Percentiles rank a stretch among this genome's conserved stretches.
Evolutionary conservation across 2,329 filamentous ascomycete species (phyloP).

Genomic region (Colletotrichum neosansevieriae): DNA sequence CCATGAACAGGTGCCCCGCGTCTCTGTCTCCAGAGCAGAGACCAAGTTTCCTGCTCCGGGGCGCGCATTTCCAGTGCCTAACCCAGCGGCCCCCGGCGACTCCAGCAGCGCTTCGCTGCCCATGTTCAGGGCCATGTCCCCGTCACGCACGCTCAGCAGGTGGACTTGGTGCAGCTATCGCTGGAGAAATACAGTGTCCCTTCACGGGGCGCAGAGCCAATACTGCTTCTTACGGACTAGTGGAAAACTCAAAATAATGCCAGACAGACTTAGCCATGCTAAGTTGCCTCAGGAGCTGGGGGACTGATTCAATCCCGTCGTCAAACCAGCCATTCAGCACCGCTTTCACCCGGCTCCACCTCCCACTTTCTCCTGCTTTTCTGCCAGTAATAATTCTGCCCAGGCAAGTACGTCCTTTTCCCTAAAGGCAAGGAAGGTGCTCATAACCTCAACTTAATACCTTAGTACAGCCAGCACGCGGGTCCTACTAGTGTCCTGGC

Average conservation of each 20-base stretch:
- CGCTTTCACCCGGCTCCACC: slow-evolving; percentile 20
- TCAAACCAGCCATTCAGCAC: slow-evolving; percentile 18
- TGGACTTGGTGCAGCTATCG: neutral
- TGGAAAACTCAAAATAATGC: slow-evolving; percentile 39
- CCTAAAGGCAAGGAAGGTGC: too few species aligned
- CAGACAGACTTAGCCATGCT: slow-evolving; percentile 30
- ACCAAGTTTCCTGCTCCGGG: neutral
- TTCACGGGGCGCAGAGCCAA: slow-evolving; percentile 11
- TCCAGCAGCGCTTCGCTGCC: slow-evolving; percentile 27
- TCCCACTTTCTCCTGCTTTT: slow-evolving; percentile 34
- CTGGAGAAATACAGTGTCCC: slow-evolving; percentile 25
- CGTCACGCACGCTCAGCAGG: neutral
- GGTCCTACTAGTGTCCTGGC: too few species aligned
- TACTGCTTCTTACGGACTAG: slow-evolving; percentile 19
- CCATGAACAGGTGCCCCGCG: neutral
- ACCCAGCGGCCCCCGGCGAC: slow-evolving; percentile 9
- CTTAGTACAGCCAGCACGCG: too few species aligned
- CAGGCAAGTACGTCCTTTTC: slow-evolving; percentile 18
- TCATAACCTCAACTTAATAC: too few species aligned
- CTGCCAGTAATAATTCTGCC: slow-evolving; percentile 20
- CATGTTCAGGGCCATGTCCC: slow-evolving; percentile 7
- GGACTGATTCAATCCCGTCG: slow-evolving; percentile 36
- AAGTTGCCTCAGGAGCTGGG: slow-evolving; percentile 24
- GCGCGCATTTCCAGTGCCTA: slow-evolving; percentile 15
- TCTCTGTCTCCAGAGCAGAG: neutral